Evolutionary conservation across 495 filamentous ascomycete species (phyloP).

Genomic region (Thozetella sp.): DNA sequence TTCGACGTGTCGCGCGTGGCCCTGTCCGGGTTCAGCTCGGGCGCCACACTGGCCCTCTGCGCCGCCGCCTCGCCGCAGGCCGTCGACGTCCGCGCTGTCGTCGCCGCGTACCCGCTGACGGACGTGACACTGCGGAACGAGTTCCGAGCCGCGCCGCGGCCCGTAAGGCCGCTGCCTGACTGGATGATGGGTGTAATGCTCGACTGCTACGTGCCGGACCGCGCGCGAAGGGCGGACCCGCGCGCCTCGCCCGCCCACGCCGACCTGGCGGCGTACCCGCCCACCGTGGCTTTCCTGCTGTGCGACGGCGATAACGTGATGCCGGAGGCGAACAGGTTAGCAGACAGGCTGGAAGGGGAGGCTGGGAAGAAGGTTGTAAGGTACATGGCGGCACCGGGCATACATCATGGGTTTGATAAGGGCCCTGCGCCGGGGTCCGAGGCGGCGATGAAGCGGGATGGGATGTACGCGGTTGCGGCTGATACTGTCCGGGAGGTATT

Average conservation of each 20-base stretch:
- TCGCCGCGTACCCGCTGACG: constrained; percentile 7
- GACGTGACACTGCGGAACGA: constrained; percentile 8
- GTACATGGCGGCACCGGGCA: constrained; percentile 1
- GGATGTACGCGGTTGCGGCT: neutral
- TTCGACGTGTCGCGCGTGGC: constrained; percentile 10
- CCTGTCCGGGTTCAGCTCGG: constrained; percentile 14
- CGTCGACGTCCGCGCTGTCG: constrained; percentile 5
- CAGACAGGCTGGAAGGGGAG: neutral
- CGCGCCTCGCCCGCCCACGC: constrained; percentile 9
- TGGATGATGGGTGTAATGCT: constrained; percentile 7
- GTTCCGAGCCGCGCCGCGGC: constrained; percentile 5
- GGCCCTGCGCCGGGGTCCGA: neutral
- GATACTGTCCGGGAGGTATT: neutral
- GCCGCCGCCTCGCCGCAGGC: constrained; percentile 4
- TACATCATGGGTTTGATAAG: constrained; percentile 14
- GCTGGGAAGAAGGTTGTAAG: constrained; percentile 6
- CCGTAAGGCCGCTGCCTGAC: constrained; percentile 3
- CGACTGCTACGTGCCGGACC: constrained; percentile 13
- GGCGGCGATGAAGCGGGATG: neutral
- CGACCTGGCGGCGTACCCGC: constrained; percentile 10
- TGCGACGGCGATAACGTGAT: constrained; percentile 12
- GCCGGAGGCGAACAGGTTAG: constrained; percentile 8
- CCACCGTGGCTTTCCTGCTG: constrained; percentile 7
- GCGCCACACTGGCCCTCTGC: constrained; percentile 6
- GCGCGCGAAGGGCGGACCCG: constrained; percentile 6